Base-by-base conservation (phyloP, 768 basidiomycete genomes). In the Cytidiella melzeri region DNA sequence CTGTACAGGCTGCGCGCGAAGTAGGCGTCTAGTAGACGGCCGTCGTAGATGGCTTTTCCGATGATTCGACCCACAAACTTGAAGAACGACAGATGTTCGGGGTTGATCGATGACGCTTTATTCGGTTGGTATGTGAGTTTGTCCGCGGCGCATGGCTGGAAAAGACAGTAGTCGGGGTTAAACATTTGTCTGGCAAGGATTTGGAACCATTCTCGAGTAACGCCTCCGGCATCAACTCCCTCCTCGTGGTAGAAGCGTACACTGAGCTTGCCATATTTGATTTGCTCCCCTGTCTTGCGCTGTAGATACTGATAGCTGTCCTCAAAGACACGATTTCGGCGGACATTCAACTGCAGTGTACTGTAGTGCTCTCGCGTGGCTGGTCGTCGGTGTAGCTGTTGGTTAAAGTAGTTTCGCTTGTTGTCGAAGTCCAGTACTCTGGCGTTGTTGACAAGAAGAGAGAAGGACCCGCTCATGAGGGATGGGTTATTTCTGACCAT, bases 401-500 rank as follows among this genome's bases (percentile, higher is more conserved):
- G 92, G 38, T 78, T 84, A 71, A 93, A 93, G 69, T 92, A 94
- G 61, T 94, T 95, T 28, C 96, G 83, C 72, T 99, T 99, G 81
- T 98, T 98, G 74, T 98, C 96, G 63, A 98, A 98, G 73, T 98
- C 96, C 48, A 99, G 79, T 20, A 98, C 93, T 25, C 92, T 84
- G 41, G 96, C 86, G 60, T 99, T 99, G 69, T 94, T 84, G 41
- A 99, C 88, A 55, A 99, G 74, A 1, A 99, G 76, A 13, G 94
- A 92, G 76, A 99, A 99, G 1, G 95, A 97, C 10, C 96, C 96
- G 58, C 91, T 92, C 89, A 99, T 94, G 37, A 99, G 68, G 0
- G 94, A 92, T 2, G 96, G 96, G 63, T 98, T 98, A 66, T 94
- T 97, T 55, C 96, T 87, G 25, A 99, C 94, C 87, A 99, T 95